These are phyloP conservation scores for Phytopythium litorale DNA, from an alignment of 352 stramenopile genomes.

Conservation along the genomic window DNA sequence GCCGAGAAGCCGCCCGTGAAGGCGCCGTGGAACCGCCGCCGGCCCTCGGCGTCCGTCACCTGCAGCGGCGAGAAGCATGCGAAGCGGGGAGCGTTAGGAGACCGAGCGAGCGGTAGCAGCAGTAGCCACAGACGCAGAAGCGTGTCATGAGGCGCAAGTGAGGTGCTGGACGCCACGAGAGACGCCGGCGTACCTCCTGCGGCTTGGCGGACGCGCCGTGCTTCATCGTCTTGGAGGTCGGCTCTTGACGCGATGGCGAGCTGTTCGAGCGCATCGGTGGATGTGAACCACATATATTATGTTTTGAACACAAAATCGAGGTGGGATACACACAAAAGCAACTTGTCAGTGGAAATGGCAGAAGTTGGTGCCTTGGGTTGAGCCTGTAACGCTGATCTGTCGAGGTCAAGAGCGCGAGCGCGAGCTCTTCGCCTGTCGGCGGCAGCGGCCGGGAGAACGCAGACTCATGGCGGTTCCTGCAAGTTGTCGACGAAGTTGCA, in stretches of 20 bases:
- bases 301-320: neutral
- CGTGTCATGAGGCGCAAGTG: neutral
- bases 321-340: neutral
- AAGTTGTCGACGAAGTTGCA: too few species aligned
- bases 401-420: too few species aligned
- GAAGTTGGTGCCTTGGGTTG: too few species aligned
- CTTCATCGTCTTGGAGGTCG: neutral
- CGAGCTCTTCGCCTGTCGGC: too few species aligned
- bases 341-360: neutral
- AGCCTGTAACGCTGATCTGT: too few species aligned
- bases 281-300: neutral
- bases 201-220: neutral
- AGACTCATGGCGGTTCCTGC: too few species aligned
- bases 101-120: neutral
- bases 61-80: constrained; percentile 10
- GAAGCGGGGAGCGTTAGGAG: neutral
- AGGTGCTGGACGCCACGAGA: neutral
- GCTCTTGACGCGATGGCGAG: neutral
- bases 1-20: constrained; percentile 94
- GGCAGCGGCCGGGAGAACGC: too few species aligned
- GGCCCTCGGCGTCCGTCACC: constrained; percentile 70
- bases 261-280: neutral
- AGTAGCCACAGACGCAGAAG: neutral
- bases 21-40: constrained; percentile 89
- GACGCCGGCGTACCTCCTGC: constrained; percentile 1